A percentile compares a stretch with the other conserved stretches of the same genome.
Evolutionary conservation across 1,284 basidiomycete species (phyloP).

Genomic region (Tilletia caries): DNA sequence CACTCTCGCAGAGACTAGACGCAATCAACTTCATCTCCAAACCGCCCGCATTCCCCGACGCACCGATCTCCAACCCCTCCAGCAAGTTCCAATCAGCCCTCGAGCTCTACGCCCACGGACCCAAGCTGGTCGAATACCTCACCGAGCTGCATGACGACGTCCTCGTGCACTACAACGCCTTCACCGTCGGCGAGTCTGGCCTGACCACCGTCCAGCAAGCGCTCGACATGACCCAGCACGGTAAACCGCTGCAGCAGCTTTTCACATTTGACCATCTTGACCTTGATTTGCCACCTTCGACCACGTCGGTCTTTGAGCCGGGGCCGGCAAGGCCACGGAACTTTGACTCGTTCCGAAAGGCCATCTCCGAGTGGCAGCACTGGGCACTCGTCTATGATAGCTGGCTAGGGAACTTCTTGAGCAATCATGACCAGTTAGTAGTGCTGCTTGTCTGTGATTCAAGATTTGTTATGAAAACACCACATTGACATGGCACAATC

Average conservation of each 20-base stretch:
- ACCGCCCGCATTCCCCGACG: constrained; percentile 50
- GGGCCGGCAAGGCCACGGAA: constrained; percentile 60
- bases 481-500: no score
- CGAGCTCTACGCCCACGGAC: constrained; percentile 48
- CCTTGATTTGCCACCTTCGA: constrained; percentile 53
- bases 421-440: constrained; percentile 7
- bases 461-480: no score
- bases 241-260: constrained; percentile 65
- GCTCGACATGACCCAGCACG: constrained; percentile 57
- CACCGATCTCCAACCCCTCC: constrained; percentile 56
- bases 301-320: constrained; percentile 41
- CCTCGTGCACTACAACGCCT: constrained; percentile 55
- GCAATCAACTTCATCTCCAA: constrained; percentile 49
- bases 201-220: constrained; percentile 21
- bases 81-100: constrained; percentile 64
- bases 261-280: constrained; percentile 68
- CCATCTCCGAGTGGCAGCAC: constrained; percentile 64
- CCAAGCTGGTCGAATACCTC: constrained; percentile 65
- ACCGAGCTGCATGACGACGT: constrained; percentile 62
- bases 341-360: constrained; percentile 62
- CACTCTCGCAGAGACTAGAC: constrained; percentile 27
- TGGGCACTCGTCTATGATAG: constrained; percentile 18
- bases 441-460: no score
- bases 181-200: constrained; percentile 67
- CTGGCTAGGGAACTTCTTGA: constrained; percentile 12